Conservation (phyloP, 495 filamentous ascomycete genomes). For the Neurospora sublineolata region DNA sequence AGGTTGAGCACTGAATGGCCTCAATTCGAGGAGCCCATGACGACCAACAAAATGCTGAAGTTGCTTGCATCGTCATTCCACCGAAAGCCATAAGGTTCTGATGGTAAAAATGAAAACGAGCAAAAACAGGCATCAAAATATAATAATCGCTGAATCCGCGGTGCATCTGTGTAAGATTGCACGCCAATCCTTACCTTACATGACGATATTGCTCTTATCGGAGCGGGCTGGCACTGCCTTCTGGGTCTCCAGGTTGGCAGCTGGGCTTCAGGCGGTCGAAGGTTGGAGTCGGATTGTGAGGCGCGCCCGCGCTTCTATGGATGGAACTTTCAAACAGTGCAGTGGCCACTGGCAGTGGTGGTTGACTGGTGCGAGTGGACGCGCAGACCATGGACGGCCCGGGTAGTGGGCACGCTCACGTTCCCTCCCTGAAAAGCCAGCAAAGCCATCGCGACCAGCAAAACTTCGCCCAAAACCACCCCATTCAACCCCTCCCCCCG, state of each 20-base stretch:
- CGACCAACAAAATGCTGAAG: not conserved
- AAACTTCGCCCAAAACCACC: not conserved
- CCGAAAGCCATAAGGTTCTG: not conserved
- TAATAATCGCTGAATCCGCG: not conserved
- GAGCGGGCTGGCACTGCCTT: not conserved
- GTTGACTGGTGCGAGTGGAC: not conserved
- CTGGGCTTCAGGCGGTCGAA: not conserved
- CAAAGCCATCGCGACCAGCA: not conserved
- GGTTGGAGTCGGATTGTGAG: not conserved
- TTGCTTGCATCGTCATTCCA: not conserved
- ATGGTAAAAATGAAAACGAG: not conserved
- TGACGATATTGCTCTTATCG: not conserved
- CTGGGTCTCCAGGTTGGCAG: not conserved
- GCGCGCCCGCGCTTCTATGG: not conserved
- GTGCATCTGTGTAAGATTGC: not conserved
- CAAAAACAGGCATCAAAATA: not conserved
- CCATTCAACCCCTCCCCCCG: not conserved
- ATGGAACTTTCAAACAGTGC: not conserved
- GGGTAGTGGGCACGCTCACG: not conserved
- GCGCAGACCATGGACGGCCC: not conserved
- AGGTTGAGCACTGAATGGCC: not conserved
- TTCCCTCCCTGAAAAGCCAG: not conserved
- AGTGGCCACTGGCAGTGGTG: not conserved
- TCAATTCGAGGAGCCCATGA: not conserved
- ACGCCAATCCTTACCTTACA: not conserved